Conservation (phyloP, 805 yeast species). For the Spathaspora passalidarum region DNA sequence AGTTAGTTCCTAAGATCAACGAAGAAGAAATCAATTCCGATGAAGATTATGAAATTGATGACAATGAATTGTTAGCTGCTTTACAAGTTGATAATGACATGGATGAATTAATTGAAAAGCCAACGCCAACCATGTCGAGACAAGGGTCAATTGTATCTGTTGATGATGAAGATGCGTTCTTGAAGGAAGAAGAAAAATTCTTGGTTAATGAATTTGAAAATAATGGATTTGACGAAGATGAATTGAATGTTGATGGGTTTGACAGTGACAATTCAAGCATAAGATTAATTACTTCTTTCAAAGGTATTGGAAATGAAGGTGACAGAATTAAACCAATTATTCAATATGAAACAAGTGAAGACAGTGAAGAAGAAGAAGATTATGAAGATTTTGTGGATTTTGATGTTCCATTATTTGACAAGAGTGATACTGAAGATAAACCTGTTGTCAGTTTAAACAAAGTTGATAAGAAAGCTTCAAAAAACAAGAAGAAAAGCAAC, state of each 20-base stretch:
- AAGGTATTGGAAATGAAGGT: conserved; percentile 14
- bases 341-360: conserved; percentile 39
- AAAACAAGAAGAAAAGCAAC: conserved; percentile 10
- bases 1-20: conserved; percentile 48
- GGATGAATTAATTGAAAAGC: conserved; percentile 29
- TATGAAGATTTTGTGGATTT: conserved; percentile 39
- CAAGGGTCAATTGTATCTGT: conserved; percentile 24
- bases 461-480: conserved; percentile 8
- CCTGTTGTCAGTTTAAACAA: neutral
- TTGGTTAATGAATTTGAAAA: conserved; percentile 45
- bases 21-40: conserved; percentile 52
- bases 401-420: conserved; percentile 20
- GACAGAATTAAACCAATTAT: conserved; percentile 31
- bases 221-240: conserved; percentile 43
- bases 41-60: conserved; percentile 62
- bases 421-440: conserved; percentile 17
- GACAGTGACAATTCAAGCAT: conserved; percentile 14
- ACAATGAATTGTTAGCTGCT: conserved; percentile 44
- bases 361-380: conserved; percentile 35
- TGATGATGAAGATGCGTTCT: conserved; percentile 34
- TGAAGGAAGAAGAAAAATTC: conserved; percentile 43
- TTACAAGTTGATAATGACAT: conserved; percentile 45
- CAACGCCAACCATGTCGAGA: conserved; percentile 11
- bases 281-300: conserved; percentile 18
- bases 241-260: conserved; percentile 26